phyloP scores from a whole-genome alignment of 202 grass and related monocot species.

The Elaeis oleifera region DNA sequence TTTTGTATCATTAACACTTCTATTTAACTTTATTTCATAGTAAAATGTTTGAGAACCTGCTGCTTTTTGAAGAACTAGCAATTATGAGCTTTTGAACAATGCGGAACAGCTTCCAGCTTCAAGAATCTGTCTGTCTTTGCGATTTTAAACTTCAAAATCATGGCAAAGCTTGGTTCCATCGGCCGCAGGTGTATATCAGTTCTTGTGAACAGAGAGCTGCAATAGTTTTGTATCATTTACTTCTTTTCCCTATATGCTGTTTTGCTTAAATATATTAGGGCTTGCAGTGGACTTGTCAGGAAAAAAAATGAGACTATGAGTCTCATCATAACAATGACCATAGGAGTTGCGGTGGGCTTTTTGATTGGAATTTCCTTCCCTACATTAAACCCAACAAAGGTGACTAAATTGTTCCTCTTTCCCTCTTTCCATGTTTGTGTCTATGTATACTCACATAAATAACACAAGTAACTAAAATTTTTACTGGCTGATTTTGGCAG shows the following conservation, averaged over 20 bases:
- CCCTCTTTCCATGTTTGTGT: not conserved
- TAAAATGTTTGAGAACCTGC: not conserved
- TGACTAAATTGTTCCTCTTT: slow-evolving; percentile 14
- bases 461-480: not conserved
- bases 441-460: not conserved
- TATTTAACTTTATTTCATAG: too few species aligned
- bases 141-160: slow-evolving; percentile 13
- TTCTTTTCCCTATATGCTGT: not conserved
- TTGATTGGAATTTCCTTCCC: slow-evolving; percentile 80
- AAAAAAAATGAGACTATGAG: slow-evolving; percentile 64
- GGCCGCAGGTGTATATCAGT: slow-evolving; percentile 34
- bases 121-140: not conserved
- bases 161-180: slow-evolving; percentile 46
- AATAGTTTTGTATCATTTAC: slow-evolving; percentile 5
- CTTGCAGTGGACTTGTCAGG: slow-evolving; percentile 29
- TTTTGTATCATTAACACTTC: too few species aligned
- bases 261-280: not conserved
- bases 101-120: slow-evolving; percentile 20
- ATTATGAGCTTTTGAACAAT: slow-evolving; percentile 40
- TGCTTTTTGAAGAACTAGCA: not conserved
- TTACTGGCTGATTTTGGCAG: slow-evolving; percentile 32
- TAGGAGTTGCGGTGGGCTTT: slow-evolving; percentile 62
- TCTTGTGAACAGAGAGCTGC: not conserved
- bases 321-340: slow-evolving; percentile 47
- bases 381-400: slow-evolving; percentile 79